A percentile compares a stretch with the other conserved stretches of the same genome.
These are phyloP conservation scores for Zizania latifolia DNA, from an alignment of 176 grass and related monocot species.

Conservation along the genomic window DNA sequence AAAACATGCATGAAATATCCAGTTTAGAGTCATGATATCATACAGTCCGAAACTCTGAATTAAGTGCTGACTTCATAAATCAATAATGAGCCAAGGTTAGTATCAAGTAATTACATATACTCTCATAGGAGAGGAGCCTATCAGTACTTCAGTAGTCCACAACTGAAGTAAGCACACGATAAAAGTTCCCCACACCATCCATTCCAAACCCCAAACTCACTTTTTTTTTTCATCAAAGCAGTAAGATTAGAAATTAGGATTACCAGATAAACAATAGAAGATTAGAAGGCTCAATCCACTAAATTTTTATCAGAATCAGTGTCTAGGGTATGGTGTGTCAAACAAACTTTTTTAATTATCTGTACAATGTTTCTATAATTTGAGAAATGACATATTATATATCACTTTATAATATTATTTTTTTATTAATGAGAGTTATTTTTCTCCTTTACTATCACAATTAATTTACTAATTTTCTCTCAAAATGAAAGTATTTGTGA, in stretches of 20 bases:
- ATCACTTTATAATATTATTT: too few species aligned
- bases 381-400: too few species aligned
- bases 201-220: background rate
- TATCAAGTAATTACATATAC: background rate
- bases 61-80: background rate
- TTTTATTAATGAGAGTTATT: too few species aligned
- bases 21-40: background rate
- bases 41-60: background rate
- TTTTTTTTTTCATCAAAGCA: constrained; percentile 4
- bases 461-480: too few species aligned
- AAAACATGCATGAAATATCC: background rate
- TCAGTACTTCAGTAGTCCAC: too few species aligned
- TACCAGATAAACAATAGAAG: background rate
- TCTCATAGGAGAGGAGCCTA: background rate
- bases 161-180: too few species aligned
- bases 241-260: background rate
- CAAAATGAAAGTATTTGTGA: too few species aligned
- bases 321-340: background rate
- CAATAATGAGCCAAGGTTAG: background rate
- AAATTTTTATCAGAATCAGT: background rate
- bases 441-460: too few species aligned
- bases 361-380: background rate
- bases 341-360: background rate
- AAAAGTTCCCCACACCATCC: background rate
- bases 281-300: background rate